phyloP scores from a whole-genome alignment of 192 early-diverging fungal species.

The Oehlia diaphana region DNA sequence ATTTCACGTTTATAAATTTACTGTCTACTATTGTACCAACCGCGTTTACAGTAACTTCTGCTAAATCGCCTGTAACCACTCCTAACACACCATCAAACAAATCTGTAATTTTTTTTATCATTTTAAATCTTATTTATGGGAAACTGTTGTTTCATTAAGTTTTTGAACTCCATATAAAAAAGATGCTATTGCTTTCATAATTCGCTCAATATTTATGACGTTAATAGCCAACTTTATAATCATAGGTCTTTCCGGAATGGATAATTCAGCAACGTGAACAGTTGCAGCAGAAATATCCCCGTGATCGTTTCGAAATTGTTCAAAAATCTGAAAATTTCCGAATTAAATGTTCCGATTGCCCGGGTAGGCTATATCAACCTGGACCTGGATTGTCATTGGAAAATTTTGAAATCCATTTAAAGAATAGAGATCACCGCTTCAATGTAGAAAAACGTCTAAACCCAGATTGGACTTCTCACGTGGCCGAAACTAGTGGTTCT shows the following conservation, averaged over 20 bases:
- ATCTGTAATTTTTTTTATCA: background rate
- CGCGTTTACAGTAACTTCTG: background rate
- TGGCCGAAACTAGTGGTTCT: background rate
- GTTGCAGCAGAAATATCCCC: constrained; percentile 42
- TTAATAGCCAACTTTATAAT: background rate
- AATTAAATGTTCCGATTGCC: constrained; percentile 50
- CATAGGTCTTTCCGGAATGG: constrained; percentile 40
- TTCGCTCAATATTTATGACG: background rate
- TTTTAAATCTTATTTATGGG: background rate
- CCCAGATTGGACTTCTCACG: background rate
- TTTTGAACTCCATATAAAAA: background rate
- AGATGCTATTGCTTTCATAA: background rate
- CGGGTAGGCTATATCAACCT: constrained; percentile 51
- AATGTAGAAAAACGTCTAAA: constrained; percentile 32
- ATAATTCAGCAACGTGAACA: constrained; percentile 32
- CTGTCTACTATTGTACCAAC: background rate
- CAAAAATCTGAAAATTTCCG: constrained; percentile 35
- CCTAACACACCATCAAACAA: background rate
- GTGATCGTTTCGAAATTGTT: constrained; percentile 50
- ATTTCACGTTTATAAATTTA: background rate
- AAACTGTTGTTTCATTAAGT: background rate
- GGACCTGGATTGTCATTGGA: constrained; percentile 45
- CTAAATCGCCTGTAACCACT: background rate
- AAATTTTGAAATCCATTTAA: constrained; percentile 58
- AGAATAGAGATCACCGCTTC: constrained; percentile 37